Evolutionary conservation across 1,284 basidiomycete species (phyloP).

Genomic region (Takashimella koratensis): DNA sequence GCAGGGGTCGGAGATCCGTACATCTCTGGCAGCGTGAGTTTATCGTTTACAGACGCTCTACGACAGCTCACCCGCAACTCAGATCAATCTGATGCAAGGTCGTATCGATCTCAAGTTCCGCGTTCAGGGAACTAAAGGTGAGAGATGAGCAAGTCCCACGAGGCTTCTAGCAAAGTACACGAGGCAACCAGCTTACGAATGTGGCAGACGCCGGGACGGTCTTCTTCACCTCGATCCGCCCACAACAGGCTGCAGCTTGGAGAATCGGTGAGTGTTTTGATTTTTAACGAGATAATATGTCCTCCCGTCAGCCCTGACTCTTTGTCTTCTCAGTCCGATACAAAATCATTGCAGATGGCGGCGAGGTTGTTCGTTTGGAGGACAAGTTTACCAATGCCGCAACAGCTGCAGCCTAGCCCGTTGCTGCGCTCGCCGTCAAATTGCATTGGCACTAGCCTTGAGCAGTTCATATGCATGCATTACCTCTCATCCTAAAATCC

Average conservation of each 20-base stretch:
- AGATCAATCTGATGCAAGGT: constrained; percentile 50
- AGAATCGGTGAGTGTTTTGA: constrained; percentile 41
- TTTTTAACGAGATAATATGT: background rate
- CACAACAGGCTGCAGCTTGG: constrained; percentile 43
- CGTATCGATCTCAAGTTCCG: constrained; percentile 48
- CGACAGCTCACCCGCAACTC: constrained; percentile 2
- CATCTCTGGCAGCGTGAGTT: constrained; percentile 45
- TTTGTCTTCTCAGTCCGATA: constrained; percentile 38
- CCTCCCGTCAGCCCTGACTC: background rate
- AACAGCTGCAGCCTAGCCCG: too few relatives aligned
- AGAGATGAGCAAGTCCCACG: background rate
- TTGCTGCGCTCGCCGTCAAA: too few relatives aligned
- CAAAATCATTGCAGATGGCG: constrained; percentile 47
- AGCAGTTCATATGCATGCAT: too few relatives aligned
- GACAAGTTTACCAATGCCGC: constrained; percentile 15
- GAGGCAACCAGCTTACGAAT: constrained; percentile 7
- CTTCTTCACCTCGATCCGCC: constrained; percentile 49
- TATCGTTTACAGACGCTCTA: background rate
- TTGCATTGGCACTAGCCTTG: too few relatives aligned
- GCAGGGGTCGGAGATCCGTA: constrained; percentile 47
- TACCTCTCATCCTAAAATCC: too few relatives aligned
- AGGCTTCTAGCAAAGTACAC: background rate
- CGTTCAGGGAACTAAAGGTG: constrained; percentile 38
- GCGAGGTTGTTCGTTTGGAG: constrained; percentile 40
- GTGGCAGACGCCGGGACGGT: constrained; percentile 41